Evolutionary conservation across 176 grass and related monocot species (phyloP).

Genomic region (Zoysia pacifica): DNA sequence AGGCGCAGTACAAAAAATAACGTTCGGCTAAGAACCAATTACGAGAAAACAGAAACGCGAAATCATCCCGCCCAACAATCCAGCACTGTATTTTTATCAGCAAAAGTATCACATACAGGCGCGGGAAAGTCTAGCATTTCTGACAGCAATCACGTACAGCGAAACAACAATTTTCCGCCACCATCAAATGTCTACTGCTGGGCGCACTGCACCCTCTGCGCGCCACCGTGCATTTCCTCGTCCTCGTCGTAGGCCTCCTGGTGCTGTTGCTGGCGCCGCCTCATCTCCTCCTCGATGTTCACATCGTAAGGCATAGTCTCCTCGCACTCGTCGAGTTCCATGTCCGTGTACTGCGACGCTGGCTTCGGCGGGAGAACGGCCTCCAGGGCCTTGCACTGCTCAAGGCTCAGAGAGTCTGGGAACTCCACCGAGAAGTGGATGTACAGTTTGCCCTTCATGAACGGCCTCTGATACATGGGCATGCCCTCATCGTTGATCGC

Average conservation of each 20-base stretch:
- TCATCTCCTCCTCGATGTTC: constrained; percentile 75
- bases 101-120: constrained; percentile 5
- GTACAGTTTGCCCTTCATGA: constrained; percentile 93
- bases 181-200: constrained; percentile 53
- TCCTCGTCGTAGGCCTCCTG: constrained; percentile 91
- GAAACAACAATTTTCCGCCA: constrained; percentile 24
- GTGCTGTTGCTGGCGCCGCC: constrained; percentile 75
- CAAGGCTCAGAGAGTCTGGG: constrained; percentile 57
- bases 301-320: constrained; percentile 74
- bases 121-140: constrained; percentile 19
- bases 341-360: constrained; percentile 54
- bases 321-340: constrained; percentile 93
- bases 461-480: constrained; percentile 81
- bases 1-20: too few species aligned
- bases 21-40: too few species aligned
- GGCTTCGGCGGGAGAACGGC: constrained; percentile 58
- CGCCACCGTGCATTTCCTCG: constrained; percentile 61
- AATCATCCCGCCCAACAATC: background rate
- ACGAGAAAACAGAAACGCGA: background rate
- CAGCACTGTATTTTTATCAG: constrained; percentile 15
- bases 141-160: background rate
- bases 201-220: constrained; percentile 81
- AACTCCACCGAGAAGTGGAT: constrained; percentile 85
- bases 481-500: constrained; percentile 86
- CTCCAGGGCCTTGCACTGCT: constrained; percentile 77